Percentiles rank a stretch among this genome's conserved stretches.
Evolutionary conservation across 495 filamentous ascomycete species (phyloP).

Genomic region (Umbilicaria muhlenbergii): DNA sequence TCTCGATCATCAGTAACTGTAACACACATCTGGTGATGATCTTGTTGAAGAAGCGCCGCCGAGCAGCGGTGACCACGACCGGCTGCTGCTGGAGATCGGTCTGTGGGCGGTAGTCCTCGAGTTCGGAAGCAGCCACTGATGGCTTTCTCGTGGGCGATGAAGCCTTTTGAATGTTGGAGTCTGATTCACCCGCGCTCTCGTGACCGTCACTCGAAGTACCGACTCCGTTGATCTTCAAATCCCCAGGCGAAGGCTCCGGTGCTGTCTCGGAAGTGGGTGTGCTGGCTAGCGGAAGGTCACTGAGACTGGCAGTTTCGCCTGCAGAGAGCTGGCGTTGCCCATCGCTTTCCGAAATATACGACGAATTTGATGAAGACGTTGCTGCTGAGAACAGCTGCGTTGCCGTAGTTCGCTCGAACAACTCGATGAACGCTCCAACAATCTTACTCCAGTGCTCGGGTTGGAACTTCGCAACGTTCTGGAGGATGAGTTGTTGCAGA

Average conservation of each 20-base stretch:
- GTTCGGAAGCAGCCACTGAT: conserved; percentile 24
- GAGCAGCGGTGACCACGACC: conserved; percentile 76
- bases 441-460: conserved; percentile 84
- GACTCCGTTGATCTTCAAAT: conserved; percentile 46
- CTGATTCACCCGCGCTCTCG: background rate
- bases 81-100: conserved; percentile 67
- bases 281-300: conserved; percentile 18
- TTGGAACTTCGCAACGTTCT: conserved; percentile 84
- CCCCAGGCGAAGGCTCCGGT: conserved; percentile 23
- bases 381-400: conserved; percentile 85
- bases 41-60: conserved; percentile 95
- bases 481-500: conserved; percentile 84
- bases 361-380: conserved; percentile 33
- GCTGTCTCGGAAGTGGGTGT: conserved; percentile 12
- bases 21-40: conserved; percentile 99
- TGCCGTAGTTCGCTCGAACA: conserved; percentile 89
- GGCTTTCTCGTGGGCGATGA: conserved; percentile 12
- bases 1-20: conserved; percentile 97
- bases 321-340: conserved; percentile 5
- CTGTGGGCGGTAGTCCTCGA: conserved; percentile 81
- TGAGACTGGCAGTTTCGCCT: conserved; percentile 8
- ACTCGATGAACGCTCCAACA: conserved; percentile 84
- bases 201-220: conserved; percentile 14
- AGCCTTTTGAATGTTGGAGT: conserved; percentile 23
- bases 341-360: conserved; percentile 7